A percentile compares a stretch with the other conserved stretches of the same genome.
Evolutionary conservation across 106 monocot genomes (phyloP).

Genomic region (Xerophyta viscosa): DNA sequence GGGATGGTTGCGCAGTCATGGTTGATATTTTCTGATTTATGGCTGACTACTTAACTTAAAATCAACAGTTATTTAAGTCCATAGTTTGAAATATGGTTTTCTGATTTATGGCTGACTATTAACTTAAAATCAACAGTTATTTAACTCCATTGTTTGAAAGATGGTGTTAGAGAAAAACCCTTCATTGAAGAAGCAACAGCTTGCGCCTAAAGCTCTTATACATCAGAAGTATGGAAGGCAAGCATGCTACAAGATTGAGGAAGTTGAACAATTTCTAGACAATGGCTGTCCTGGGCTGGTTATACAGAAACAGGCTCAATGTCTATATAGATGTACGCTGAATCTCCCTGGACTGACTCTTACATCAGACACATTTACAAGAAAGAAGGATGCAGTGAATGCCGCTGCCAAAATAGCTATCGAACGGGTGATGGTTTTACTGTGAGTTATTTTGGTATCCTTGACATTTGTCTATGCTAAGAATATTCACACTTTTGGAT

Average conservation of each 20-base stretch:
- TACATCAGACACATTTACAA: conserved; percentile 54
- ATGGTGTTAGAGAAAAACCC: too few species aligned
- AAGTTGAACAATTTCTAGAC: conserved; percentile 40
- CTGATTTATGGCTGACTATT: too few species aligned
- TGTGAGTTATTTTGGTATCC: too few species aligned
- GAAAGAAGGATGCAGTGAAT: conserved; percentile 95
- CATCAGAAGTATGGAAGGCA: conserved; percentile 68
- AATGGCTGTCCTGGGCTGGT: conserved; percentile 72
- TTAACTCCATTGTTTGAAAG: too few species aligned
- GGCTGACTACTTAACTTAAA: too few species aligned
- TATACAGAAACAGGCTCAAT: conserved; percentile 22
- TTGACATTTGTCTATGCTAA: too few species aligned
- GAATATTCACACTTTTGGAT: too few species aligned
- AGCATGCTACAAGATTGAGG: conserved; percentile 71
- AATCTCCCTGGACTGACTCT: conserved; percentile 73
- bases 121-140: too few species aligned
- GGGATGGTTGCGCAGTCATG: too few species aligned
- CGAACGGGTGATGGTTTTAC: conserved; percentile 50
- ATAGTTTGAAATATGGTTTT: too few species aligned
- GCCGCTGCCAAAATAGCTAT: conserved; percentile 78
- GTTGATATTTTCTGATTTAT: too few species aligned
- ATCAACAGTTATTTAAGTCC: too few species aligned
- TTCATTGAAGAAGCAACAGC: conserved; percentile 19
- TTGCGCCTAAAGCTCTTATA: conserved; percentile 78
- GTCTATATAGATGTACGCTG: conserved; percentile 54